phyloP scores from a whole-genome alignment of 495 filamentous ascomycete species.

The Xylaria telfairii region DNA sequence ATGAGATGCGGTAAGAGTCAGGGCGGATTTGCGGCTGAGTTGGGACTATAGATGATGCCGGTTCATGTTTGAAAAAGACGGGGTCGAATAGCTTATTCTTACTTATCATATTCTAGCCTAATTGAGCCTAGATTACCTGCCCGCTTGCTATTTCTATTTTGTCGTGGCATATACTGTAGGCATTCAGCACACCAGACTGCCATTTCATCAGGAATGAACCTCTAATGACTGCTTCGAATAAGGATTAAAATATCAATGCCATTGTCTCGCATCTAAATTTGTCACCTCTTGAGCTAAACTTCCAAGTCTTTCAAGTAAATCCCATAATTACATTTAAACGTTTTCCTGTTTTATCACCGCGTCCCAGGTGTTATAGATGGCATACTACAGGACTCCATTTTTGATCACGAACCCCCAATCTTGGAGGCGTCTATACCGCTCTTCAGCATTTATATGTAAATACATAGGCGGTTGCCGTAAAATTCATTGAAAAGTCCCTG shows the following conservation, averaged over 20 bases:
- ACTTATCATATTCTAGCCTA: background rate
- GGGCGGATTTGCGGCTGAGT: slow-evolving; percentile 1
- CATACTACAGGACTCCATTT: too few species aligned
- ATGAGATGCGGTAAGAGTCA: background rate
- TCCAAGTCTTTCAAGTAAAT: background rate
- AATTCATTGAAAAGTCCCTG: too few species aligned
- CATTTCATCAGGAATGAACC: background rate
- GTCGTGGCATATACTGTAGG: background rate
- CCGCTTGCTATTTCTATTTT: background rate
- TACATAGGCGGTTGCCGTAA: too few species aligned
- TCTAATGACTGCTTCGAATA: background rate
- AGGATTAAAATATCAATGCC: background rate
- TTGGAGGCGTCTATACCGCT: too few species aligned
- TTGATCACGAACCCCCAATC: too few species aligned
- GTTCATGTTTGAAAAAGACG: too few species aligned
- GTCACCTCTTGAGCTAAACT: background rate
- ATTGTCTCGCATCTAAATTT: background rate
- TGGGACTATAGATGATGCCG: background rate
- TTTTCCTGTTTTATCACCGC: too few species aligned
- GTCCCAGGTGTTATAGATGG: too few species aligned
- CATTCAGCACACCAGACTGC: background rate
- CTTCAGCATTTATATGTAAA: too few species aligned
- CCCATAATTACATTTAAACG: too few species aligned
- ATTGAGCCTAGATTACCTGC: background rate
- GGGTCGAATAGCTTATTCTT: background rate